These are phyloP conservation scores for Tetrahymena borealis DNA, from an alignment of 73 alveolate species.

Conservation along the genomic window DNA sequence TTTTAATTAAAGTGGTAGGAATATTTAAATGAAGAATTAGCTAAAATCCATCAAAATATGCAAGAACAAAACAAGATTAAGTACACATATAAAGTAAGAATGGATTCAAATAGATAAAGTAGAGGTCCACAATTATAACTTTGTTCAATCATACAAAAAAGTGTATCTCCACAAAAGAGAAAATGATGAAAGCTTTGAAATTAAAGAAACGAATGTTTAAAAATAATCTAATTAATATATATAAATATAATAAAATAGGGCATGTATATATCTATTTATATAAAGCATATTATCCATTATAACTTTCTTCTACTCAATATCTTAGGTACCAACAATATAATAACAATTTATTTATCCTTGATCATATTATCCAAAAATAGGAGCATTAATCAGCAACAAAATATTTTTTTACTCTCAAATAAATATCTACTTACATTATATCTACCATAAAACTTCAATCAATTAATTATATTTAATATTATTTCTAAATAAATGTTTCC, in stretches of 20 bases:
- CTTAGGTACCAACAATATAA: too few relatives aligned
- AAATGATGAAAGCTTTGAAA: background rate
- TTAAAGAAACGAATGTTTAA: background rate
- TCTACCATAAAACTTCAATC: too few relatives aligned
- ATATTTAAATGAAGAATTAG: background rate
- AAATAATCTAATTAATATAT: background rate
- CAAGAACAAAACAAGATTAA: background rate
- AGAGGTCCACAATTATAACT: background rate
- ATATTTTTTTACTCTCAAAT: too few relatives aligned
- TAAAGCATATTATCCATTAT: too few relatives aligned
- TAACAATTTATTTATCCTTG: too few relatives aligned
- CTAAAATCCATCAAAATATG: background rate
- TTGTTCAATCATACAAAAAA: background rate
- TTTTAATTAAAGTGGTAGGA: background rate
- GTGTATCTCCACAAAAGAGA: background rate
- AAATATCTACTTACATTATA: too few relatives aligned
- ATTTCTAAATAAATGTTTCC: too few relatives aligned
- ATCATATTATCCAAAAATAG: too few relatives aligned
- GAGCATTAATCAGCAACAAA: too few relatives aligned
- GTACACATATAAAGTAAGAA: background rate
- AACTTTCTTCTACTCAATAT: too few relatives aligned
- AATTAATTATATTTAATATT: too few relatives aligned
- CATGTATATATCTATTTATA: background rate
- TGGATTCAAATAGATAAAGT: background rate
- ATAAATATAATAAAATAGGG: background rate